Conservation (phyloP, 805 yeast species). For the Monosporozyma aerobia region DNA sequence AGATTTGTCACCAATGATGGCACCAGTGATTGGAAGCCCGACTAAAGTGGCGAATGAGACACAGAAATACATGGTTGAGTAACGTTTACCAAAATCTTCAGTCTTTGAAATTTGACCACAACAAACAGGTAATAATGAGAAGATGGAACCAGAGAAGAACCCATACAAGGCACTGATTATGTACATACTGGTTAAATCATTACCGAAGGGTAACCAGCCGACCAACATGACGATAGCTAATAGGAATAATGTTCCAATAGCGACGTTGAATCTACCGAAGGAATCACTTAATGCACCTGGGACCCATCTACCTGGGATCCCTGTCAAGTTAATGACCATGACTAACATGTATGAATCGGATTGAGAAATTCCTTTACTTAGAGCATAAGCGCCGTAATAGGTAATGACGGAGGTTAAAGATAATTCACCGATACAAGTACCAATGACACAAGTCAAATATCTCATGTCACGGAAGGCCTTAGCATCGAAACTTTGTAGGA, state of each 20-base stretch:
- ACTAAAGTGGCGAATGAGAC: slow-evolving; percentile 47
- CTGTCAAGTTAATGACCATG: slow-evolving; percentile 35
- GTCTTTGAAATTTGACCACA: slow-evolving; percentile 49
- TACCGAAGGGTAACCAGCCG: slow-evolving; percentile 34
- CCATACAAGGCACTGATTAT: slow-evolving; percentile 44
- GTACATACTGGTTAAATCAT: slow-evolving; percentile 27
- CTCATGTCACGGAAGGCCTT: slow-evolving; percentile 36
- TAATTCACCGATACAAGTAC: slow-evolving; percentile 41
- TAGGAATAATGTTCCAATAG: slow-evolving; percentile 30
- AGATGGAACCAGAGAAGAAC: slow-evolving; percentile 44
- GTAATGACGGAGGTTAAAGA: slow-evolving; percentile 38
- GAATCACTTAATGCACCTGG: slow-evolving; percentile 37
- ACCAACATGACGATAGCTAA: slow-evolving; percentile 29
- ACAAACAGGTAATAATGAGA: slow-evolving; percentile 49
- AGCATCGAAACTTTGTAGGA: slow-evolving; percentile 29
- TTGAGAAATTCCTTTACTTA: slow-evolving; percentile 35
- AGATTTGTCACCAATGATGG: slow-evolving; percentile 36
- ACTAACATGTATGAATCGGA: slow-evolving; percentile 37
- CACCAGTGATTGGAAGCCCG: slow-evolving; percentile 43
- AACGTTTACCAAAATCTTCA: slow-evolving; percentile 44
- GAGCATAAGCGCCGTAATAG: slow-evolving; percentile 42
- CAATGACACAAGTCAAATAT: slow-evolving; percentile 35
- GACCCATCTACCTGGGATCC: slow-evolving; percentile 37
- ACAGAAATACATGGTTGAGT: slow-evolving; percentile 49
- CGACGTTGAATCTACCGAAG: slow-evolving; percentile 47